These are phyloP conservation scores for Lyophyllum semitale DNA, from an alignment of 768 basidiomycete genomes.

Conservation along the genomic window DNA sequence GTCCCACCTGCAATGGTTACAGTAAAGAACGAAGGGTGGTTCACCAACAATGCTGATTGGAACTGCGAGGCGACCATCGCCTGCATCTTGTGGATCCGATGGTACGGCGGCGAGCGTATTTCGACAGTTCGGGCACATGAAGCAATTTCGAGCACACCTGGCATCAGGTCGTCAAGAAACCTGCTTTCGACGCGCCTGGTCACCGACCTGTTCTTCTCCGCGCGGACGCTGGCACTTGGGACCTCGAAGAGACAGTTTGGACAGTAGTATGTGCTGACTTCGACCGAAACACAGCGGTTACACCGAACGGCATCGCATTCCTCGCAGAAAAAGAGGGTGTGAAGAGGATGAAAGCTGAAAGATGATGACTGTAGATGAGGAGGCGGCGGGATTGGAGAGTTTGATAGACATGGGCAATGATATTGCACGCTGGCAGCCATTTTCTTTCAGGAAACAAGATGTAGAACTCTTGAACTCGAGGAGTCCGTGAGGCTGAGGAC, in stretches of 20 bases:
- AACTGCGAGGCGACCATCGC: constrained; percentile 55
- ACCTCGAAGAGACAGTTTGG: constrained; percentile 99
- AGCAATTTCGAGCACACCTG: constrained; percentile 98
- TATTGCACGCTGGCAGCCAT: constrained; percentile 41
- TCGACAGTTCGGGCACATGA: constrained; percentile 91
- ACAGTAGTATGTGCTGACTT: constrained; percentile 97
- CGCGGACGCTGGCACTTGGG: constrained; percentile 95
- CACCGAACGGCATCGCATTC: constrained; percentile 97
- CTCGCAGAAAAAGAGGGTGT: constrained; percentile 93
- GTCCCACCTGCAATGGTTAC: constrained; percentile 94
- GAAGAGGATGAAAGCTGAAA: constrained; percentile 79
- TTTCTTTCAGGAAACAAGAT: neutral
- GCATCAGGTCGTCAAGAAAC: constrained; percentile 10
- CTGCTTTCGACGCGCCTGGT: neutral
- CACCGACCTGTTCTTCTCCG: constrained; percentile 89
- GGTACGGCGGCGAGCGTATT: constrained; percentile 91
- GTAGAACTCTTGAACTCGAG: neutral
- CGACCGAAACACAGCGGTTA: constrained; percentile 87
- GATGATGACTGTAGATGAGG: constrained; percentile 79
- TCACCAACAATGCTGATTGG: constrained; percentile 68
- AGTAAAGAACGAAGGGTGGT: constrained; percentile 89
- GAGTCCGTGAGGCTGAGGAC: neutral
- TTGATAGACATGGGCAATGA: constrained; percentile 75
- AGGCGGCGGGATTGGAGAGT: constrained; percentile 63
- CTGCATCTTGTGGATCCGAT: constrained; percentile 74